These are phyloP conservation scores for Periconia sp. DNA, from an alignment of 2,329 filamentous ascomycete species.

Conservation along the genomic window DNA sequence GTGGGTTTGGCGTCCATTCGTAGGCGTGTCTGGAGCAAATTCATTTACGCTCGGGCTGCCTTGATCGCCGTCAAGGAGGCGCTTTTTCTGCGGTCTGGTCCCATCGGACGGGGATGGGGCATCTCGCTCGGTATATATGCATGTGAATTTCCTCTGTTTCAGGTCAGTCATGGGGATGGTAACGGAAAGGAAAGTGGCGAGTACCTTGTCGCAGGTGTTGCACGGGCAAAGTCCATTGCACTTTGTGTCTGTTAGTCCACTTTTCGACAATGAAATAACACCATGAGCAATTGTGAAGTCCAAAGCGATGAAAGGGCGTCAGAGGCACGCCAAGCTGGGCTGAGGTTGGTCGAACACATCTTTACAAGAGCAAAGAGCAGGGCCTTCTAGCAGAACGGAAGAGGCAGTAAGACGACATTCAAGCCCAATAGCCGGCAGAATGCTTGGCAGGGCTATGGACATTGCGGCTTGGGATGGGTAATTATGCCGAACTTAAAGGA, in stretches of 20 bases:
- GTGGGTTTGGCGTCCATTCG: constrained; percentile 22
- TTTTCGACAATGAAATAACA: too few relatives aligned
- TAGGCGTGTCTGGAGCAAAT: constrained; percentile 28
- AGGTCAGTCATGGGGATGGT: constrained; percentile 18
- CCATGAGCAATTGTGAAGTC: too few relatives aligned
- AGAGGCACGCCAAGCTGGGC: too few relatives aligned
- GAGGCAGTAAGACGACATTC: too few relatives aligned
- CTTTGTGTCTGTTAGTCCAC: constrained; percentile 44
- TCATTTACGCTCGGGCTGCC: constrained; percentile 25
- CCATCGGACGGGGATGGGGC: constrained; percentile 41
- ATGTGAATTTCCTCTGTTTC: constrained; percentile 49
- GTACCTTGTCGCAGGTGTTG: constrained; percentile 64
- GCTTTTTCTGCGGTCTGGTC: constrained; percentile 47
- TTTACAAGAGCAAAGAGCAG: too few relatives aligned
- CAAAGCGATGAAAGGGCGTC: too few relatives aligned
- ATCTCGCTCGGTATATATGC: constrained; percentile 46
- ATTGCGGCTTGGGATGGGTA: not conserved
- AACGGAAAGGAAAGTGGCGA: constrained; percentile 12
- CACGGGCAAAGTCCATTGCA: constrained; percentile 66
- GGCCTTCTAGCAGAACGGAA: too few relatives aligned
- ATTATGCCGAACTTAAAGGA: not conserved
- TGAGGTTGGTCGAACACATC: too few relatives aligned
- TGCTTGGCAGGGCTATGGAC: not conserved
- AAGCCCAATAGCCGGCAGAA: not conserved
- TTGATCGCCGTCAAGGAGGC: constrained; percentile 31